These are phyloP conservation scores for Juglanconis oblonga DNA, from an alignment of 2,329 filamentous ascomycete species.

Conservation along the genomic window DNA sequence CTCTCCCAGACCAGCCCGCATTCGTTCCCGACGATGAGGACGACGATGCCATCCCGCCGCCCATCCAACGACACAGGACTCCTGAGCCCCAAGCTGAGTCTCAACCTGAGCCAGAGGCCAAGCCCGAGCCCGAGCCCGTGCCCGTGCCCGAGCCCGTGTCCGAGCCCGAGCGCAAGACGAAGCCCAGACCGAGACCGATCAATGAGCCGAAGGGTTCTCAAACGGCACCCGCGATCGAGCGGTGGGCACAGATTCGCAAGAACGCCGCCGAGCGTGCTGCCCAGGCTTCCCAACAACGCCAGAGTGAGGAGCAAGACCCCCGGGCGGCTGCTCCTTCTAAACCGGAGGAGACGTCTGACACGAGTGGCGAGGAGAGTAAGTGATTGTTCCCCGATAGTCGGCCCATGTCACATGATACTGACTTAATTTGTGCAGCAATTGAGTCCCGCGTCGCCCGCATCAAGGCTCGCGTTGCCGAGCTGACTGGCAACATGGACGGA, in stretches of 20 bases:
- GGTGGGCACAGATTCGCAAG: conserved; percentile 95
- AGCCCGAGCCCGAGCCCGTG: conserved; percentile 15
- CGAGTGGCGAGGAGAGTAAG: conserved; percentile 93
- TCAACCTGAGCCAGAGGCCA: conserved; percentile 23
- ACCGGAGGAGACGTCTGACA: conserved; percentile 47
- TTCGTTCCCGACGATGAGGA: conserved; percentile 60
- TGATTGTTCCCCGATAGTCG: conserved; percentile 24
- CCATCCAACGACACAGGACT: conserved; percentile 44
- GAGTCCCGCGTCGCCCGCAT: conserved; percentile 96
- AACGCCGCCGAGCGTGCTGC: conserved; percentile 83
- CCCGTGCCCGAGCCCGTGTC: conserved; percentile 28
- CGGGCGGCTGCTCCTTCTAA: conserved; percentile 26
- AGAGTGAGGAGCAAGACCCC: conserved; percentile 60
- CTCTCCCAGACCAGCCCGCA: conserved; percentile 80
- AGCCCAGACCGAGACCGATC: conserved; percentile 22
- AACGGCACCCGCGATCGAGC: conserved; percentile 57
- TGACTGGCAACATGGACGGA: conserved; percentile 80
- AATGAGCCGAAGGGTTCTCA: conserved; percentile 25
- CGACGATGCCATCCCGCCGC: conserved; percentile 48
- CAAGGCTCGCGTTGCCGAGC: conserved; percentile 91
- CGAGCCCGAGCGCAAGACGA: conserved; percentile 30
- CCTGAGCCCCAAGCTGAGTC: conserved; percentile 24
- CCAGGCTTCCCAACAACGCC: conserved; percentile 37
- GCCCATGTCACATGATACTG: conserved; percentile 18
- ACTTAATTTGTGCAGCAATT: conserved; percentile 62